These are phyloP conservation scores for Helianthus tuberosus DNA, from an alignment of 129 eudicot species.

Conservation along the genomic window DNA sequence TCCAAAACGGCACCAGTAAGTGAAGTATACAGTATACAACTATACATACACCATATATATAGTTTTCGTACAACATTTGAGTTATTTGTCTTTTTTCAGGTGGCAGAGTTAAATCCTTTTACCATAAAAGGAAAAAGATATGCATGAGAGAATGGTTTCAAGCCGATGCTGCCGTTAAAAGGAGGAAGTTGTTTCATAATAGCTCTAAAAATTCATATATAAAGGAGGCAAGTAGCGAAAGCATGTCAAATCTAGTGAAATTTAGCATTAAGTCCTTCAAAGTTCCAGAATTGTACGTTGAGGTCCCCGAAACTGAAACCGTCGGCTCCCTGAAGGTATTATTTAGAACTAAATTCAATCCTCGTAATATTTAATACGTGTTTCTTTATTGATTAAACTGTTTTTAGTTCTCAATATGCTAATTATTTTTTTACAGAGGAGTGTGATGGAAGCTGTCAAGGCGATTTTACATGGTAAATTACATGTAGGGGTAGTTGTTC, in stretches of 20 bases:
- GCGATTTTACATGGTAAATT: constrained; percentile 75
- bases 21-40: constrained; percentile 9
- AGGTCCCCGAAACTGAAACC: constrained; percentile 91
- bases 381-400: not conserved
- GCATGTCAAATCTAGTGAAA: constrained; percentile 57
- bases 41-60: not conserved
- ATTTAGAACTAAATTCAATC: not conserved
- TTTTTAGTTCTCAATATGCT: constrained; percentile 1
- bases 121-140: constrained; percentile 58
- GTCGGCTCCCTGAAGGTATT: constrained; percentile 94
- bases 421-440: constrained; percentile 48
- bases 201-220: constrained; percentile 45
- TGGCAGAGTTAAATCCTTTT: constrained; percentile 56
- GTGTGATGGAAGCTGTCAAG: constrained; percentile 84
- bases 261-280: constrained; percentile 87
- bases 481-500: constrained; percentile 87
- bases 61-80: not conserved
- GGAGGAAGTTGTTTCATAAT: constrained; percentile 57
- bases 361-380: not conserved
- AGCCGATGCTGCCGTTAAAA: constrained; percentile 57
- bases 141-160: constrained; percentile 55
- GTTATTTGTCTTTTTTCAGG: constrained; percentile 36
- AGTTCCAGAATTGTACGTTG: constrained; percentile 92
- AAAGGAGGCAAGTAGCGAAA: constrained; percentile 43
- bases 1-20: constrained; percentile 50